phyloP scores from a whole-genome alignment of 306 rosid genomes.

The Glycine tomentella region DNA sequence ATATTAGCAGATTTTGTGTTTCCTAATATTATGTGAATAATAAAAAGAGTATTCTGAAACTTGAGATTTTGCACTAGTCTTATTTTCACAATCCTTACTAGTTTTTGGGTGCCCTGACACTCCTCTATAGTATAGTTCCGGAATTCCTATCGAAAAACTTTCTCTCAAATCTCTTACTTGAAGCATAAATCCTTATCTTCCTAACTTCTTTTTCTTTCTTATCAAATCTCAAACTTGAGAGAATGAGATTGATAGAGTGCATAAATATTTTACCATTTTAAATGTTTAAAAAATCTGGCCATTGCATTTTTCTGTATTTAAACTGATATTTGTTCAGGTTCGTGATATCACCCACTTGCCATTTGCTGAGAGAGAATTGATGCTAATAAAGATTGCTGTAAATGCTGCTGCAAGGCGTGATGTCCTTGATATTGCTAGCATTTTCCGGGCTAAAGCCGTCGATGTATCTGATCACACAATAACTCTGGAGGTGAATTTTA shows the following conservation, averaged over 20 bases:
- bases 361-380: conserved; percentile 88
- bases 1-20: conserved; percentile 6
- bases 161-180: conserved; percentile 12
- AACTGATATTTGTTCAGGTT: conserved; percentile 58
- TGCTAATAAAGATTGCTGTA: conserved; percentile 83
- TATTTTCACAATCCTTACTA: background rate
- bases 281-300: background rate
- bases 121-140: background rate
- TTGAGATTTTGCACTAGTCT: background rate
- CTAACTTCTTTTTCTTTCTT: conserved; percentile 7
- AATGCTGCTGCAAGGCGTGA: conserved; percentile 85
- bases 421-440: conserved; percentile 85
- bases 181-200: conserved; percentile 11
- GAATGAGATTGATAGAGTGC: conserved; percentile 3
- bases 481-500: conserved; percentile 78
- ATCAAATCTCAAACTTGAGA: background rate
- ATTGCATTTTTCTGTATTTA: conserved; percentile 28
- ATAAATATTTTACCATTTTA: background rate
- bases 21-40: conserved; percentile 19
- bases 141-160: conserved; percentile 23
- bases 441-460: conserved; percentile 82
- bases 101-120: background rate
- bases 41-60: background rate
- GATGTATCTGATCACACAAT: conserved; percentile 86
- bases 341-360: conserved; percentile 79